phyloP scores from a whole-genome alignment of 306 rosid genomes.

The Cucurbita argyrosperma region DNA sequence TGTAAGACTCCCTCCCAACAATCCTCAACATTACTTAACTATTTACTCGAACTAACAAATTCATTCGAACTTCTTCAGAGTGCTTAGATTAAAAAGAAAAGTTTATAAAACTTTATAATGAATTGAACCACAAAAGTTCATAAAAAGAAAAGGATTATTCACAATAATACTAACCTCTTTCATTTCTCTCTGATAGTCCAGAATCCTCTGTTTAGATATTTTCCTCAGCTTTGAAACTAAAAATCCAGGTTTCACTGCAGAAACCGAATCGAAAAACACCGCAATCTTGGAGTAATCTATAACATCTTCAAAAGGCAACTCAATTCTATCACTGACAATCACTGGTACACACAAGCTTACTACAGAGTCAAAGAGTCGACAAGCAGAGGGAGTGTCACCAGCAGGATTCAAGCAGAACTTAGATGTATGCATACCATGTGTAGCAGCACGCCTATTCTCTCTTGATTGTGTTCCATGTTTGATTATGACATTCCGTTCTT shows the following conservation, averaged over 20 bases:
- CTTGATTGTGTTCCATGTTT: slow-evolving; percentile 92
- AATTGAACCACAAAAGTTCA: neutral
- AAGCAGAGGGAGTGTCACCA: slow-evolving; percentile 97
- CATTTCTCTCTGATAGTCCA: slow-evolving; percentile 68
- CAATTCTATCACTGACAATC: slow-evolving; percentile 64
- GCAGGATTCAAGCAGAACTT: slow-evolving; percentile 94
- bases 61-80: neutral
- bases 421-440: slow-evolving; percentile 86
- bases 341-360: slow-evolving; percentile 93
- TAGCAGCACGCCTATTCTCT: slow-evolving; percentile 80
- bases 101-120: neutral
- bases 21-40: neutral
- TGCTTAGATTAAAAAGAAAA: neutral
- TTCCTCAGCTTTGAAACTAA: slow-evolving; percentile 53
- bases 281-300: slow-evolving; percentile 78
- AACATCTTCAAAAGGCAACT: slow-evolving; percentile 86
- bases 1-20: no score
- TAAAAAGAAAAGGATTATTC: neutral
- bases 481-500: slow-evolving; percentile 50
- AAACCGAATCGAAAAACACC: slow-evolving; percentile 50
- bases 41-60: neutral
- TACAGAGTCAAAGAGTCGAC: slow-evolving; percentile 85
- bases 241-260: slow-evolving; percentile 54
- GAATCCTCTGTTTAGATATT: slow-evolving; percentile 34
- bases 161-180: slow-evolving; percentile 45